Conservation (phyloP, 2,329 filamentous ascomycete species). For the Xylaria sp. region DNA sequence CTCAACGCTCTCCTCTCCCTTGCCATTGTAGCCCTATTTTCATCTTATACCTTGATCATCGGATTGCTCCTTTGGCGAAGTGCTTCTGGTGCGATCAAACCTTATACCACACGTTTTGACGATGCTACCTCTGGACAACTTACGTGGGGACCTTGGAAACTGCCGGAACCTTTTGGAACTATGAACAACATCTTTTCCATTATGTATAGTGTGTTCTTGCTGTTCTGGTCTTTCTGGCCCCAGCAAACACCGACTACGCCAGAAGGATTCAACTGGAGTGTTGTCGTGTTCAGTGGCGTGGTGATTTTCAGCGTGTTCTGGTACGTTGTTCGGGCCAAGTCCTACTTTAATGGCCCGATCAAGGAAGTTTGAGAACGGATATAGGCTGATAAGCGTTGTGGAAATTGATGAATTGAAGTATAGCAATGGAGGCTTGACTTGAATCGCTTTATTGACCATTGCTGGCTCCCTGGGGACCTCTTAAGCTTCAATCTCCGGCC, state of each 20-base stretch:
- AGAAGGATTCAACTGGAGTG: constrained; percentile 60
- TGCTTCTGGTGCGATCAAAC: constrained; percentile 46
- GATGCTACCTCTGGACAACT: constrained; percentile 22
- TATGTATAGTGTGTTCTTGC: constrained; percentile 63
- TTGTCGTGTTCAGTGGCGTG: constrained; percentile 57
- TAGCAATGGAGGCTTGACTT: too few relatives aligned
- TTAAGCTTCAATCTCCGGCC: too few relatives aligned
- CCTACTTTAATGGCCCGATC: constrained; percentile 60
- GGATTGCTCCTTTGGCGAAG: constrained; percentile 56
- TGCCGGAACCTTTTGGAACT: constrained; percentile 62
- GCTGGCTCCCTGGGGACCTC: too few relatives aligned
- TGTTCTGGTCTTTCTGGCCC: constrained; percentile 68
- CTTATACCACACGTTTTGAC: constrained; percentile 23
- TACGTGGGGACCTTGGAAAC: constrained; percentile 65
- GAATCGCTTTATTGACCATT: too few relatives aligned
- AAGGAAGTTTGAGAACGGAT: constrained; percentile 30
- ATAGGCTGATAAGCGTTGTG: too few relatives aligned
- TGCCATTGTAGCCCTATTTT: constrained; percentile 56
- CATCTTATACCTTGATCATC: constrained; percentile 56
- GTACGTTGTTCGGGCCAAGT: constrained; percentile 56
- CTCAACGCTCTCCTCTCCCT: constrained; percentile 60
- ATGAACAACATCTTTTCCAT: constrained; percentile 66
- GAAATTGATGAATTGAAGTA: too few relatives aligned
- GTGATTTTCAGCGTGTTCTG: constrained; percentile 59
- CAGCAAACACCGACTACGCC: constrained; percentile 49